Percentiles rank a stretch among this genome's conserved stretches.
Conservation (phyloP, 2,329 filamentous ascomycete species). For the Neopestalotiopsis sp. region DNA sequence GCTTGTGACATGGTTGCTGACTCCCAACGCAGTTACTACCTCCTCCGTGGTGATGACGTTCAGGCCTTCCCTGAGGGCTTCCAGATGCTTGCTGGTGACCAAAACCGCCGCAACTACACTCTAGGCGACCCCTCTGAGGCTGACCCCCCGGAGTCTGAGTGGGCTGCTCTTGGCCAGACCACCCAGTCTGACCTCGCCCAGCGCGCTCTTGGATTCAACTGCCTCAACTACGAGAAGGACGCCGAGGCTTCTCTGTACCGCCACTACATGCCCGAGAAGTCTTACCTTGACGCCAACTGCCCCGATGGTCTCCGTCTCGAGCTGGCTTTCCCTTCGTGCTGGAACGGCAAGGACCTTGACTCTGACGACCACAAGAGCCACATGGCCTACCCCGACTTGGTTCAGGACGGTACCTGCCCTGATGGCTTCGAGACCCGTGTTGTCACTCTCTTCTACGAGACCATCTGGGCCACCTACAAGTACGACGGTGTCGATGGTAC, state of each 20-base stretch:
- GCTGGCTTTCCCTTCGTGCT: slow-evolving; percentile 88
- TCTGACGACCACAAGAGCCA: slow-evolving; percentile 65
- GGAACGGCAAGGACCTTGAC: slow-evolving; percentile 73
- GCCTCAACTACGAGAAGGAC: slow-evolving; percentile 75
- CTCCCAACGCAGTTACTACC: slow-evolving; percentile 70
- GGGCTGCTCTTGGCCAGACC: slow-evolving; percentile 68
- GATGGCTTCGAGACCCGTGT: slow-evolving; percentile 70
- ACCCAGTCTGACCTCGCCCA: slow-evolving; percentile 73
- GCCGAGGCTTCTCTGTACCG: slow-evolving; percentile 80
- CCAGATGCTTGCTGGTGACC: slow-evolving; percentile 80
- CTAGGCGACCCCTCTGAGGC: slow-evolving; percentile 70
- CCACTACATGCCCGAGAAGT: slow-evolving; percentile 81
- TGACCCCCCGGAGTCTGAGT: slow-evolving; percentile 71
- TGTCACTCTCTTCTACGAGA: slow-evolving; percentile 82
- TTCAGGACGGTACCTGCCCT: slow-evolving; percentile 80
- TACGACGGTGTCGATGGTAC: slow-evolving; percentile 68
- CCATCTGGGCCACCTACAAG: slow-evolving; percentile 76
- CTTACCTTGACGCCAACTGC: slow-evolving; percentile 81
- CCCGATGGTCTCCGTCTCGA: slow-evolving; percentile 82
- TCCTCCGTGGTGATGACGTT: slow-evolving; percentile 69
- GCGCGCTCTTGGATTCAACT: slow-evolving; percentile 93
- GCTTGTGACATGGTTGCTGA: background rate
- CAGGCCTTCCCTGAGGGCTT: slow-evolving; percentile 79
- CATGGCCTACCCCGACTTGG: slow-evolving; percentile 78
- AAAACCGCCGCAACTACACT: slow-evolving; percentile 70